phyloP scores from a whole-genome alignment of 345 rosid species.

The Chamaenerion angustifolium region DNA sequence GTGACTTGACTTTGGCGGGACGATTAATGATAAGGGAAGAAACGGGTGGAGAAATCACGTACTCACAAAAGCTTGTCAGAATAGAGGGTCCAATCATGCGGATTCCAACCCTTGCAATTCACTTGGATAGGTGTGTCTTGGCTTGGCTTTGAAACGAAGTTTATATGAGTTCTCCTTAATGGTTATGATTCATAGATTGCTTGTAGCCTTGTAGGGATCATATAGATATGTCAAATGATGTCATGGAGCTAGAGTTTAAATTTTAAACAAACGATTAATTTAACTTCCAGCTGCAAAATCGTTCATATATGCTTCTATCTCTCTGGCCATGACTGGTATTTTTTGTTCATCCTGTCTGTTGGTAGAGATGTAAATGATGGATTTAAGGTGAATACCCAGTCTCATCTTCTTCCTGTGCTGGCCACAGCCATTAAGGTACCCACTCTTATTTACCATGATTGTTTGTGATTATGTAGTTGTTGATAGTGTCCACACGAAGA shows the following conservation, averaged over 20 bases:
- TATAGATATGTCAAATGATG: too few species aligned
- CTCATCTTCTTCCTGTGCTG: constrained; percentile 68
- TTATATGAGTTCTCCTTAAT: not conserved
- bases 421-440: constrained; percentile 84
- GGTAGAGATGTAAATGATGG: constrained; percentile 79
- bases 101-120: constrained; percentile 86
- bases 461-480: too few species aligned
- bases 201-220: too few species aligned
- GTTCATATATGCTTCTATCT: too few species aligned
- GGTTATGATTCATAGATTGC: not conserved
- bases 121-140: constrained; percentile 64
- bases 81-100: constrained; percentile 84
- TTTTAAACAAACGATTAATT: too few species aligned
- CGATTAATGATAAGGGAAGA: constrained; percentile 57
- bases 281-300: too few species aligned
- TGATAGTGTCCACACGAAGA: too few species aligned
- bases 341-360: constrained; percentile 4
- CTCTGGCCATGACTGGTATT: constrained; percentile 2
- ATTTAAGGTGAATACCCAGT: constrained; percentile 82
- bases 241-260: too few species aligned
- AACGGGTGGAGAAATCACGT: constrained; percentile 40
- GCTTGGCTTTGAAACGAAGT: not conserved
- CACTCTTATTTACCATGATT: constrained; percentile 1
- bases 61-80: constrained; percentile 61
- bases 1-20: constrained; percentile 92